These are phyloP conservation scores for Phoma herbarum DNA, from an alignment of 2,329 filamentous ascomycete genomes.

Conservation along the genomic window DNA sequence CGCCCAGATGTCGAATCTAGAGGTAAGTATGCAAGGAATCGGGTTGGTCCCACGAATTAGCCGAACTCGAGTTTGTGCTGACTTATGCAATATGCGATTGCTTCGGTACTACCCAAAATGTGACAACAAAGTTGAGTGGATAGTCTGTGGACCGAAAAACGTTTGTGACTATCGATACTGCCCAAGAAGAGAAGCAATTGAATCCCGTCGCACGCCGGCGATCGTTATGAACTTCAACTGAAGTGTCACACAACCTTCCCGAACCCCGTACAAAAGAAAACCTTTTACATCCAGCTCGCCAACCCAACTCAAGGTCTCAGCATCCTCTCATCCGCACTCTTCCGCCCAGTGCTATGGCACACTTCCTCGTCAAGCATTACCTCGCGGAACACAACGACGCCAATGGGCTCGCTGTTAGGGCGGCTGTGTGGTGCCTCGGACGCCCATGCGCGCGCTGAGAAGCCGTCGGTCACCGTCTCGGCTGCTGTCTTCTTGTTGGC, in stretches of 20 bases:
- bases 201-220: background rate
- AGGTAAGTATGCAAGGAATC: too few species aligned
- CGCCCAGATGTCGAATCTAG: too few species aligned
- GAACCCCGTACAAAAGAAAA: background rate
- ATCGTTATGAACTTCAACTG: background rate
- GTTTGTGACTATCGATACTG: background rate
- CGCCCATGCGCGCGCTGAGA: constrained; percentile 39
- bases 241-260: background rate
- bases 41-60: too few species aligned
- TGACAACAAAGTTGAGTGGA: too few species aligned
- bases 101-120: too few species aligned
- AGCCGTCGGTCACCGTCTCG: constrained; percentile 18
- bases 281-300: background rate
- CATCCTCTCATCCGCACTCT: constrained; percentile 17
- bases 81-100: too few species aligned
- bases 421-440: constrained; percentile 13
- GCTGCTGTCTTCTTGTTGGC: constrained; percentile 6
- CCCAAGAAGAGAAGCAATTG: background rate
- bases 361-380: constrained; percentile 30
- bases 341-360: constrained; percentile 17
- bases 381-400: constrained; percentile 41
- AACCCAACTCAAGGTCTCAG: background rate
- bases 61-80: too few species aligned
- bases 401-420: constrained; percentile 15
- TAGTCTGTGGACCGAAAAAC: too few species aligned